phyloP scores from a whole-genome alignment of 2,329 filamentous ascomycete species.

The Ophiostoma sp. region DNA sequence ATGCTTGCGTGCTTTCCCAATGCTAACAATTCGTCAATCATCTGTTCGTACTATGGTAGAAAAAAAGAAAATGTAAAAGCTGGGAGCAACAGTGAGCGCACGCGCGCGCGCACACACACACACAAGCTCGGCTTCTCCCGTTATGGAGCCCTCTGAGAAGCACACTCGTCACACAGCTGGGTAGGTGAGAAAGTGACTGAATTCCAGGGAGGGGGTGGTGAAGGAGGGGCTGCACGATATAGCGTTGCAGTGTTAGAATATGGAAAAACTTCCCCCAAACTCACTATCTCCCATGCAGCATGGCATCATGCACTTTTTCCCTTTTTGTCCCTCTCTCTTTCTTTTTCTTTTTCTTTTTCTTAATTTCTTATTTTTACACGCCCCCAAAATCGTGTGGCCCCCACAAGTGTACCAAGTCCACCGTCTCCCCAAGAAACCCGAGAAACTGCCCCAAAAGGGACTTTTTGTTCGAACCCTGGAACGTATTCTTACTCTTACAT shows the following conservation, averaged over 20 bases:
- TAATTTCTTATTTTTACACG: not conserved
- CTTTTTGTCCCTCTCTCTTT: not conserved
- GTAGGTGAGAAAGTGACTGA: not conserved
- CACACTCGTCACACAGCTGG: not conserved
- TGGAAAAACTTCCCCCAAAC: not conserved
- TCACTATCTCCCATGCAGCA: not conserved
- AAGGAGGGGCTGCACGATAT: not conserved
- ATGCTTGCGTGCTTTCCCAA: not conserved
- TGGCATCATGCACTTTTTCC: not conserved
- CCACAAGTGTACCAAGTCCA: not conserved
- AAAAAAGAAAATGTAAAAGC: too few relatives aligned
- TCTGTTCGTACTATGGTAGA: too few relatives aligned
- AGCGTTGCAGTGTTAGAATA: not conserved
- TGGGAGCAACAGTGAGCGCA: not conserved
- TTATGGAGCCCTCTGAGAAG: not conserved
- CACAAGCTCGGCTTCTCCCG: not conserved
- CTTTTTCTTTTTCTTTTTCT: too few relatives aligned
- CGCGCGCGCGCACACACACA: not conserved
- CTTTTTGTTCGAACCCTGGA: not conserved
- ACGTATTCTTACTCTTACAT: not conserved
- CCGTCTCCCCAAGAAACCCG: not conserved
- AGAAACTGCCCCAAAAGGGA: not conserved
- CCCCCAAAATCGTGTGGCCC: slow-evolving; percentile 7
- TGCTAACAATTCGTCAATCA: not conserved
- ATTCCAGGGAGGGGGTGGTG: not conserved